Evolutionary conservation across 768 basidiomycete genomes (phyloP), one percentile per base, ranked within the genome.

Genomic region (Kwoniella heveanensis): DNA sequence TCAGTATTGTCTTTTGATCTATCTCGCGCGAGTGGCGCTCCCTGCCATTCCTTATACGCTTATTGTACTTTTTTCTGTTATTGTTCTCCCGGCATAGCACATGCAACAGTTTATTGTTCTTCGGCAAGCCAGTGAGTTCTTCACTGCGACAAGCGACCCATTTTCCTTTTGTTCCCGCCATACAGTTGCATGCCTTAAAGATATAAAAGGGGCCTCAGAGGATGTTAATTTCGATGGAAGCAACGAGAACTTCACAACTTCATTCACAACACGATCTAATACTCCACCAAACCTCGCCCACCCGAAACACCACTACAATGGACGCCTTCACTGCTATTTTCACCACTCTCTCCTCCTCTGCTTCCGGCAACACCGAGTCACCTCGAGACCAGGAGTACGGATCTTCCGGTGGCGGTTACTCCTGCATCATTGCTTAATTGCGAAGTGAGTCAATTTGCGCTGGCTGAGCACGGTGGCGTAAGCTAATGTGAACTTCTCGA

Each of bases 281-380:
- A 5, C 48, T 17, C 5, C 25, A 22, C 17, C 48, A 49, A n/a
- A n/a, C n/a, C n/a, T n/a, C n/a, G n/a, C n/a, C n/a, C n/a, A n/a
- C n/a, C n/a, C n/a, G n/a, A n/a, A n/a, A n/a, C n/a, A 49, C 25
- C 48, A 49, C 22, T 49, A 73, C 72, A 73, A 73, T 73, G 72
- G 69, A 68, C 72, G 67, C 72, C 32, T 62, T 70, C 65, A 69
- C 65, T 30, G 50, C 64, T 62, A 58, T 66, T 56, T 67, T 62
- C 66, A 54, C 62, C 61, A 37, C 52, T 36, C n/a, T 61, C 60
- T 48, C 48, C 24, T 19, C 57, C 30, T 37, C 55, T 39, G 56
- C 57, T 39, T 27, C 63, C 37, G 30, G 30, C 27, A 58, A 30
- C 39, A 24, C 46, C 22, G 57, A 67, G 50, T 66, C 66, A 54